Percentiles rank a stretch among this genome's conserved stretches.
These are phyloP conservation scores for Trichoderma afroharzianum DNA, from an alignment of 2,329 filamentous ascomycete genomes.

Conservation along the genomic window DNA sequence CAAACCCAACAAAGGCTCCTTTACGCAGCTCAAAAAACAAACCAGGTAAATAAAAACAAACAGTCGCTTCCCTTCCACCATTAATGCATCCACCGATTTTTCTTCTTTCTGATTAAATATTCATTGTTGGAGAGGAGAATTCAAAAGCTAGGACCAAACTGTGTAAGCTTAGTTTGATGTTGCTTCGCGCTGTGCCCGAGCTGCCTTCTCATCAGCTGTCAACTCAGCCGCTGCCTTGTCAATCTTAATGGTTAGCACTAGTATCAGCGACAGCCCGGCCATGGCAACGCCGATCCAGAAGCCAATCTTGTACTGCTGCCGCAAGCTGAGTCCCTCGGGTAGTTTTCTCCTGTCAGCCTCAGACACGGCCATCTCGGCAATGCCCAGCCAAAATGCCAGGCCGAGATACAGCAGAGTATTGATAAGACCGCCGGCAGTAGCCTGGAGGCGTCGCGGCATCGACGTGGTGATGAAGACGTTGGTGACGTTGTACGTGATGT, in stretches of 20 bases:
- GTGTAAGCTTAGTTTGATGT: not conserved
- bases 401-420: conserved; percentile 69
- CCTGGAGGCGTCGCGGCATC: conserved; percentile 63
- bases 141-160: not conserved
- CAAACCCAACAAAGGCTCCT: not conserved
- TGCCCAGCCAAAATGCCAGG: conserved; percentile 45
- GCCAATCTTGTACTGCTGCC: conserved; percentile 58
- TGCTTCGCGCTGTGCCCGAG: conserved; percentile 21
- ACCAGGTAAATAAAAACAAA: not conserved
- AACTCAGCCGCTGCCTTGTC: conserved; percentile 53
- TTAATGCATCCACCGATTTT: not conserved
- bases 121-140: not conserved
- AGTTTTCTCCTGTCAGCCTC: conserved; percentile 36
- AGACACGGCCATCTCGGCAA: conserved; percentile 62
- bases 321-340: conserved; percentile 35
- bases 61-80: not conserved
- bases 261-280: conserved; percentile 46
- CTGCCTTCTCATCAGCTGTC: conserved; percentile 54
- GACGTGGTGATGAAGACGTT: conserved; percentile 76
- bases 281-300: conserved; percentile 64
- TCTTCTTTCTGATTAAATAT: not conserved
- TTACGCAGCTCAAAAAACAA: not conserved
- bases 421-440: conserved; percentile 67
- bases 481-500: conserved; percentile 70
- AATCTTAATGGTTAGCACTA: conserved; percentile 56